These are phyloP conservation scores for Elongisporangium senticosum DNA, from an alignment of 352 stramenopile genomes.

Conservation along the genomic window DNA sequence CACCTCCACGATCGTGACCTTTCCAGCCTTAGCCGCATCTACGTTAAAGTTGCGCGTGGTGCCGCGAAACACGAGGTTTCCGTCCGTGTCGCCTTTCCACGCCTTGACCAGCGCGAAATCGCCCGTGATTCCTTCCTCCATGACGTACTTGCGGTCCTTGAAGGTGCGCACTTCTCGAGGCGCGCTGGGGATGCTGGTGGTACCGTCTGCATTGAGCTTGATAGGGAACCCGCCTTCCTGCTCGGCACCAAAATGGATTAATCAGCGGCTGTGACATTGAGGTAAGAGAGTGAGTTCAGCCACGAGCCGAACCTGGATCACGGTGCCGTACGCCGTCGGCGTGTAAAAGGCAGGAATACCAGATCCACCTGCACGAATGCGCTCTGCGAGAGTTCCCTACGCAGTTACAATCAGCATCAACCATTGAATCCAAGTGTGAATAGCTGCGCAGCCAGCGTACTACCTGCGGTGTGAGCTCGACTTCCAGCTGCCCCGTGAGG, in stretches of 20 bases:
- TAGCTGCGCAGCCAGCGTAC: not conserved
- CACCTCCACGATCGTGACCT: conserved; percentile 92
- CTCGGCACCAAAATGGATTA: not conserved
- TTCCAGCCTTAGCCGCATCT: conserved; percentile 91
- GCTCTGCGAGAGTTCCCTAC: conserved; percentile 90
- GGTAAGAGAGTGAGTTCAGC: not conserved
- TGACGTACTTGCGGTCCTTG: conserved; percentile 91
- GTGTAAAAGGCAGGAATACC: conserved; percentile 97
- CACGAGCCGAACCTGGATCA: conserved; percentile 60
- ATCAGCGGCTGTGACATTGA: not conserved
- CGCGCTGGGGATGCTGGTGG: conserved; percentile 58
- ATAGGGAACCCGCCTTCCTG: conserved; percentile 76
- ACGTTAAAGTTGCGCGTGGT: conserved; percentile 97
- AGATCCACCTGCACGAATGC: conserved; percentile 88
- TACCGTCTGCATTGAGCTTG: conserved; percentile 65
- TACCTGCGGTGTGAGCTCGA: conserved; percentile 95
- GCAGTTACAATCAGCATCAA: not conserved
- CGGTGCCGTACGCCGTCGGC: conserved; percentile 90
- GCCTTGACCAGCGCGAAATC: conserved; percentile 95
- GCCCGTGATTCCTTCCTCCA: conserved; percentile 93
- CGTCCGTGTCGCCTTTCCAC: conserved; percentile 94
- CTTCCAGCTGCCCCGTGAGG: conserved; percentile 88
- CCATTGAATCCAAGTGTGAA: not conserved
- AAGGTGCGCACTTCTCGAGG: conserved; percentile 71
- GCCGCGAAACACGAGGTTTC: conserved; percentile 94